Evolutionary conservation across 163 green algal species (phyloP).

Genomic region (Prototheca cutis): DNA sequence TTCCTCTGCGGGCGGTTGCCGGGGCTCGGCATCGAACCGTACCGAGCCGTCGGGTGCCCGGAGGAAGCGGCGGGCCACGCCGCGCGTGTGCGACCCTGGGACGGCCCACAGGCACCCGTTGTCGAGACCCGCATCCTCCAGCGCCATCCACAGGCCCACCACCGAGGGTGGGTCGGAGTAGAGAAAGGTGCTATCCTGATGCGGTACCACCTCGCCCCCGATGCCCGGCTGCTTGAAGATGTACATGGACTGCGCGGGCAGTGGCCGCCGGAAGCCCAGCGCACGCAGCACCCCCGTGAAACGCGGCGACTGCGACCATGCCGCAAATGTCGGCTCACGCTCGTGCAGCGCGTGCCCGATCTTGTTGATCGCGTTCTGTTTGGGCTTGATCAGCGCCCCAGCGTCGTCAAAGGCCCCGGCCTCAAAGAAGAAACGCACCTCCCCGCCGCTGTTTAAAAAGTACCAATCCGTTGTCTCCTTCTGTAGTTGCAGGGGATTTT

Average conservation of each 20-base stretch:
- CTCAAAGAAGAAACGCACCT: conserved; percentile 78
- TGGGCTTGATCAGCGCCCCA: conserved; percentile 49
- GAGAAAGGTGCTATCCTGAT: conserved; percentile 92
- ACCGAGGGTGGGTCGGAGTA: conserved; percentile 74
- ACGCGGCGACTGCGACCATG: conserved; percentile 59
- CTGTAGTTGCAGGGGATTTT: conserved; percentile 10
- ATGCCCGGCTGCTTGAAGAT: conserved; percentile 85
- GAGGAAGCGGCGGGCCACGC: conserved; percentile 45
- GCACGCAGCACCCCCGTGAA: conserved; percentile 45
- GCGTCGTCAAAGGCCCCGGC: conserved; percentile 70
- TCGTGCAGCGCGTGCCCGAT: conserved; percentile 92
- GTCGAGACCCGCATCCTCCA: conserved; percentile 76
- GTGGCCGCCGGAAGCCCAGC: conserved; percentile 62
- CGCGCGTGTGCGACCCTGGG: conserved; percentile 32
- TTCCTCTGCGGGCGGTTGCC: background rate
- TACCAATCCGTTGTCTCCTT: conserved; percentile 48
- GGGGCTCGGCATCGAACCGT: background rate
- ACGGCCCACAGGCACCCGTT: conserved; percentile 66
- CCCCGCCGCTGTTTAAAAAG: conserved; percentile 58
- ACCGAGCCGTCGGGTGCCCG: background rate
- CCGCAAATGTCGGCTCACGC: conserved; percentile 78
- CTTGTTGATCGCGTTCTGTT: conserved; percentile 80
- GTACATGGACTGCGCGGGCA: conserved; percentile 88
- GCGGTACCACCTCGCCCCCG: conserved; percentile 72
- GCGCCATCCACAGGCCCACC: conserved; percentile 85